A percentile compares a stretch with the other conserved stretches of the same genome.
phyloP scores from a whole-genome alignment of 805 yeast genomes.

The Yamadazyma scolyti region DNA sequence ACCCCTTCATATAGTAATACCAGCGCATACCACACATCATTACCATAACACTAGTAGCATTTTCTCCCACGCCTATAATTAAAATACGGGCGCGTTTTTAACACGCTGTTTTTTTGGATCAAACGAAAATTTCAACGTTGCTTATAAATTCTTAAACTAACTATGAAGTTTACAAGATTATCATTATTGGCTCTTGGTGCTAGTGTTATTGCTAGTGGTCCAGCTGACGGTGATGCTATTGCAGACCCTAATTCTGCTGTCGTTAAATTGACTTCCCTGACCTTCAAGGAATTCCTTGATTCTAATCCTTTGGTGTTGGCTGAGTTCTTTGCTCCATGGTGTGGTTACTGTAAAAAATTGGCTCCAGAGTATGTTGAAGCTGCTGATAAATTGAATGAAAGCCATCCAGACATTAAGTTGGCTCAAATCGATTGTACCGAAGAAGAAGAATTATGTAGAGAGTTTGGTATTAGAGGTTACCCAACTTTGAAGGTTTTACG shows the following conservation, averaged over 20 bases:
- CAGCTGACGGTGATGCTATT: conserved; percentile 54
- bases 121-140: neutral
- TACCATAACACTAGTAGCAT: no score
- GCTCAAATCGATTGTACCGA: conserved; percentile 87
- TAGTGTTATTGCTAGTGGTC: conserved; percentile 35
- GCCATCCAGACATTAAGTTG: conserved; percentile 56
- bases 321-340: conserved; percentile 96
- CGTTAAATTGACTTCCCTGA: conserved; percentile 65
- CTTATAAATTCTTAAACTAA: neutral
- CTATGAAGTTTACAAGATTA: conserved; percentile 40
- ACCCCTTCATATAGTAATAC: no score
- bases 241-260: conserved; percentile 87
- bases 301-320: conserved; percentile 78
- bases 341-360: conserved; percentile 90
- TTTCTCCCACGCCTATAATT: no score
- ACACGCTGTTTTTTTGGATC: neutral
- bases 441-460: conserved; percentile 65
- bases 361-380: conserved; percentile 81
- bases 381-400: conserved; percentile 54
- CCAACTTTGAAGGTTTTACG: conserved; percentile 81
- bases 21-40: no score
- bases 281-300: conserved; percentile 61
- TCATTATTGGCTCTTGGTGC: conserved; percentile 39
- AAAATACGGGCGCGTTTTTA: neutral
- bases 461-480: conserved; percentile 71